A percentile compares a stretch with the other conserved stretches of the same genome.
These are phyloP conservation scores for Moesziomyces antarcticus DNA, from an alignment of 1,284 basidiomycete genomes.

Conservation along the genomic window DNA sequence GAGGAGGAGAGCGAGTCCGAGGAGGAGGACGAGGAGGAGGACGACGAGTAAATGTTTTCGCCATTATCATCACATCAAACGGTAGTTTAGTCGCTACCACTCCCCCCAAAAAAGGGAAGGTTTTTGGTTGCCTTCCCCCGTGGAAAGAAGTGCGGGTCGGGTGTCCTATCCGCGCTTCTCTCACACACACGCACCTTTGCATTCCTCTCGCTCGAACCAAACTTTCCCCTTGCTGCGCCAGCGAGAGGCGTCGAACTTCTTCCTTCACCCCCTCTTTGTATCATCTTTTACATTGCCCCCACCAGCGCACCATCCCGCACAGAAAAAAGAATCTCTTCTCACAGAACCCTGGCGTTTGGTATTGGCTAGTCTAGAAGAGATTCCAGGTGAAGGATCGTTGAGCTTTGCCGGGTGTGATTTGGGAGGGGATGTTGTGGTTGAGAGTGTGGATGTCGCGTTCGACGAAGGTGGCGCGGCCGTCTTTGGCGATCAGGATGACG, in stretches of 20 bases:
- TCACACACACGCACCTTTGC: no score
- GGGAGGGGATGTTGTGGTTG: not conserved
- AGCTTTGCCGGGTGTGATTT: not conserved
- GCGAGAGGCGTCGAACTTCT: no score
- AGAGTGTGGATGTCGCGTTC: slow-evolving; percentile 25
- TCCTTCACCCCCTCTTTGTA: no score
- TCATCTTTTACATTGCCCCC: no score
- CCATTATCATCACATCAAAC: not conserved
- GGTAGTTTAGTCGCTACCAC: not conserved
- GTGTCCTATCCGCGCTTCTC: no score
- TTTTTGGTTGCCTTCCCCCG: not conserved
- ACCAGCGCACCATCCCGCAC: not conserved
- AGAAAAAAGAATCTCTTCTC: slow-evolving; percentile 9
- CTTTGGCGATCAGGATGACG: slow-evolving; percentile 30
- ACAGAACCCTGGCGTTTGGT: no score
- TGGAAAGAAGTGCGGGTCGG: no score
- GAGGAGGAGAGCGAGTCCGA: slow-evolving; percentile 89
- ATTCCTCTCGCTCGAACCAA: no score
- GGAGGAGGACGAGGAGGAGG: slow-evolving; percentile 75
- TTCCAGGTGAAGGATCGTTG: slow-evolving; percentile 3
- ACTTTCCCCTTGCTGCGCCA: no score
- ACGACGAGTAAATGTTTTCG: slow-evolving; percentile 57
- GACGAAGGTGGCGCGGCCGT: slow-evolving; percentile 23
- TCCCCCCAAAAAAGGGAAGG: not conserved
- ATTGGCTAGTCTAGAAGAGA: not conserved